Conservation (phyloP, 768 basidiomycete species). For the Omphalotus guepiniiformis region DNA sequence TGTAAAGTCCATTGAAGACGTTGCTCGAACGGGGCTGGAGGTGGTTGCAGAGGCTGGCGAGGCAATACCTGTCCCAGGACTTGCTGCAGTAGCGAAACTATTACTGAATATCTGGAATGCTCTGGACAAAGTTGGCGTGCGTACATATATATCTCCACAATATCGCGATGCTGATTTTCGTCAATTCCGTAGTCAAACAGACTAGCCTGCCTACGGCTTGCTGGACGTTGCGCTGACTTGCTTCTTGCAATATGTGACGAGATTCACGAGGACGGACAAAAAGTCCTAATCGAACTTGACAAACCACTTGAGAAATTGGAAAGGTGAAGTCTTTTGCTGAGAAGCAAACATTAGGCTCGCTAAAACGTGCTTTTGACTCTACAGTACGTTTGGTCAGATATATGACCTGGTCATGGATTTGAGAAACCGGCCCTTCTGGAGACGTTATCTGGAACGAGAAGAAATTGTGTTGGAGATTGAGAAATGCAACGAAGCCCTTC, state of each 20-base stretch:
- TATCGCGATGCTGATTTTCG: not conserved
- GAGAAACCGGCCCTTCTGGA: constrained; percentile 47
- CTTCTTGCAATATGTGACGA: constrained; percentile 41
- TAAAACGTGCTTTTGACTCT: not conserved
- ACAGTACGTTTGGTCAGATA: constrained; percentile 33
- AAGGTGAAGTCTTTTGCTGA: constrained; percentile 22
- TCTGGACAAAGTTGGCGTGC: constrained; percentile 4
- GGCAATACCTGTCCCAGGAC: constrained; percentile 6
- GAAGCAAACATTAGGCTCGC: too few relatives aligned
- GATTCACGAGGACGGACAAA: constrained; percentile 30
- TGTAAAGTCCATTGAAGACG: not conserved
- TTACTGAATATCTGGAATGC: constrained; percentile 4
- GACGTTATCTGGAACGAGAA: constrained; percentile 50
- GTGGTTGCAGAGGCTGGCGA: constrained; percentile 4
- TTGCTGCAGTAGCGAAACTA: not conserved
- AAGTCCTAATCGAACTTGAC: constrained; percentile 29
- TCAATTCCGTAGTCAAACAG: constrained; percentile 36
- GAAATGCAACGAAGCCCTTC: constrained; percentile 38
- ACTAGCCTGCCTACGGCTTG: constrained; percentile 46
- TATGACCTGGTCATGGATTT: constrained; percentile 39
- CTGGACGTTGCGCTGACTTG: constrained; percentile 45
- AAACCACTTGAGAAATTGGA: constrained; percentile 34
- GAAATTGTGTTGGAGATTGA: constrained; percentile 40
- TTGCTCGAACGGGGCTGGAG: not conserved
- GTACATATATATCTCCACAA: not conserved